Evolutionary conservation across 1,284 basidiomycete genomes (phyloP).

Genomic region (Malassezia sp.): DNA sequence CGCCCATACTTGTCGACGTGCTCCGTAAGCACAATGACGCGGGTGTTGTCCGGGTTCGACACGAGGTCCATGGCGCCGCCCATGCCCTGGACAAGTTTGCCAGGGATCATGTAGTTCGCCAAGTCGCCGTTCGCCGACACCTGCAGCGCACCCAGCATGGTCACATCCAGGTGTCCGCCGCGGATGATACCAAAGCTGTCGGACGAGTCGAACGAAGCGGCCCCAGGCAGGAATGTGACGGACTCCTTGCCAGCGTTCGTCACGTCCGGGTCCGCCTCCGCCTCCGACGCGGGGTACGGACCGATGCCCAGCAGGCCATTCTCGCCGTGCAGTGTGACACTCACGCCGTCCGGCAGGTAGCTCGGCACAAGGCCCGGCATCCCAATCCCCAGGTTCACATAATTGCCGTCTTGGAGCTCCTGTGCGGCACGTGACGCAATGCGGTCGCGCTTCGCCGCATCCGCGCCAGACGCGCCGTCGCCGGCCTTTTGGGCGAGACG

Average conservation of each 20-base stretch:
- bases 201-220: constrained; percentile 78
- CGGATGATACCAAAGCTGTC: constrained; percentile 94
- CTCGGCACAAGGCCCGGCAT: constrained; percentile 41
- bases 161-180: constrained; percentile 81
- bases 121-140: constrained; percentile 87
- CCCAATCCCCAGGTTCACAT: constrained; percentile 42
- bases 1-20: constrained; percentile 79
- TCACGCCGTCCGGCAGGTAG: constrained; percentile 36
- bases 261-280: constrained; percentile 42
- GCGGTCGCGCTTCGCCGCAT: constrained; percentile 20
- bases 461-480: constrained; percentile 16
- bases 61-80: constrained; percentile 81
- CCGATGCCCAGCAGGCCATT: constrained; percentile 44
- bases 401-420: constrained; percentile 39
- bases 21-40: constrained; percentile 67
- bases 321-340: constrained; percentile 36
- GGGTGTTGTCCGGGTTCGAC: constrained; percentile 25
- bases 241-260: constrained; percentile 82
- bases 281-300: constrained; percentile 30
- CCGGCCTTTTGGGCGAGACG: constrained; percentile 13
- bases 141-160: constrained; percentile 85
- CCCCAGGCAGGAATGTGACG: constrained; percentile 63
- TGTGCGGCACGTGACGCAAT: constrained; percentile 36
- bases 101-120: constrained; percentile 96
- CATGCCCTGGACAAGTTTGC: constrained; percentile 66